These are phyloP conservation scores for Annulohypoxylon moriforme DNA, from an alignment of 495 filamentous ascomycete species.

Conservation along the genomic window DNA sequence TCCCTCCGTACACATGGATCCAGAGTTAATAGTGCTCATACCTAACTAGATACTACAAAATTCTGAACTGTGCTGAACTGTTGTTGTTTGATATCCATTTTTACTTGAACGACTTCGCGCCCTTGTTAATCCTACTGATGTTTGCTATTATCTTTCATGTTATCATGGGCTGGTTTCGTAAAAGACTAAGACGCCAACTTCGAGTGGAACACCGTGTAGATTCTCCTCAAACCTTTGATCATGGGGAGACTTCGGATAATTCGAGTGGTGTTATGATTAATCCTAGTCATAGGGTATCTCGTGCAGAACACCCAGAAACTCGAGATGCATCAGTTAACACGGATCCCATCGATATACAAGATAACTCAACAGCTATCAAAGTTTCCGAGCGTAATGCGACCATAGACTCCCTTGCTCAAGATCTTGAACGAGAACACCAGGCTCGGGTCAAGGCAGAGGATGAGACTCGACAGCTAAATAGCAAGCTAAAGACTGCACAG, in stretches of 20 bases:
- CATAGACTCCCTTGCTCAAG: neutral
- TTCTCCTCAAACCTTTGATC: neutral
- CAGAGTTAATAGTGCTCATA: too few relatives aligned
- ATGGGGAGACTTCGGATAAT: neutral
- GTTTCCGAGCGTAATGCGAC: neutral
- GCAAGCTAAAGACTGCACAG: neutral
- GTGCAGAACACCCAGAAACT: neutral
- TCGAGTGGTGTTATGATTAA: neutral
- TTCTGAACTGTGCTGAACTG: too few relatives aligned
- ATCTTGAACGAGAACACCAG: neutral
- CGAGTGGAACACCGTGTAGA: neutral
- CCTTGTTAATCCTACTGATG: too few relatives aligned
- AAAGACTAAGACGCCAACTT: too few relatives aligned
- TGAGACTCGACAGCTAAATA: neutral
- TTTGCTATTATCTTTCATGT: too few relatives aligned
- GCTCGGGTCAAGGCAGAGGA: neutral
- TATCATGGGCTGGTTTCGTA: too few relatives aligned
- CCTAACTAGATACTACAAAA: too few relatives aligned
- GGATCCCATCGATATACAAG: neutral
- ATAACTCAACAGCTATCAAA: too few relatives aligned
- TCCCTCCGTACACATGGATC: too few relatives aligned
- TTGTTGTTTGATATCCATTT: too few relatives aligned
- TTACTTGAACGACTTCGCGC: too few relatives aligned
- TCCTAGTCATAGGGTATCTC: neutral
- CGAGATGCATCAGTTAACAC: neutral